Percentiles rank a stretch among this genome's conserved stretches.
Conservation (phyloP, 202 grass and related monocot genomes). For the Bolboschoenoplectus hybrid region DNA sequence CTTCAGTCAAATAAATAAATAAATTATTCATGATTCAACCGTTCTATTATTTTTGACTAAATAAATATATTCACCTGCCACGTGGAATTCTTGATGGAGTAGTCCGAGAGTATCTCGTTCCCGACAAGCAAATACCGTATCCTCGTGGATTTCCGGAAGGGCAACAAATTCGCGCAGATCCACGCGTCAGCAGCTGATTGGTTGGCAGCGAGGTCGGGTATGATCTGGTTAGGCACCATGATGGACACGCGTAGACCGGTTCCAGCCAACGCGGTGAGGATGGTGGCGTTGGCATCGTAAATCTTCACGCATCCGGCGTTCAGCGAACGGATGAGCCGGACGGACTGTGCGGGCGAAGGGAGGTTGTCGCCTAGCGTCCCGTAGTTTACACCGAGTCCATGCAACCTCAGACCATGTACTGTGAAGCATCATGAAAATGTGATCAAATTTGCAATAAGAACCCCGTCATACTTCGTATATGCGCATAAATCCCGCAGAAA, state of each 20-base stretch:
- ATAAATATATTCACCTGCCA: slow-evolving; percentile 43
- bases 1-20: no score
- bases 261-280: slow-evolving; percentile 62
- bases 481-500: background rate
- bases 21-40: background rate
- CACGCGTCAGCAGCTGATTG: slow-evolving; percentile 58
- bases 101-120: slow-evolving; percentile 88
- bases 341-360: slow-evolving; percentile 52
- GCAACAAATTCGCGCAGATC: slow-evolving; percentile 61
- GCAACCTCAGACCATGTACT: slow-evolving; percentile 26
- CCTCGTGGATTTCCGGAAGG: slow-evolving; percentile 51
- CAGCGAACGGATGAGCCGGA: slow-evolving; percentile 52
- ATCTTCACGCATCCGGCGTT: slow-evolving; percentile 82
- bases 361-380: slow-evolving; percentile 81
- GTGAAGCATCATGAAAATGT: background rate
- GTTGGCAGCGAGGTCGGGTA: slow-evolving; percentile 55
- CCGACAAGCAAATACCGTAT: slow-evolving; percentile 87
- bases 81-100: slow-evolving; percentile 50
- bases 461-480: background rate
- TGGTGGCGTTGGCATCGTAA: slow-evolving; percentile 76
- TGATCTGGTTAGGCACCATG: slow-evolving; percentile 91
- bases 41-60: background rate
- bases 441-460: slow-evolving; percentile 2
- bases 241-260: slow-evolving; percentile 68
- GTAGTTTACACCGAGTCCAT: slow-evolving; percentile 83